A percentile compares a stretch with the other conserved stretches of the same genome.
These are phyloP conservation scores for Vitis rupestris DNA, from an alignment of 164 flowering plant species.

Conservation along the genomic window DNA sequence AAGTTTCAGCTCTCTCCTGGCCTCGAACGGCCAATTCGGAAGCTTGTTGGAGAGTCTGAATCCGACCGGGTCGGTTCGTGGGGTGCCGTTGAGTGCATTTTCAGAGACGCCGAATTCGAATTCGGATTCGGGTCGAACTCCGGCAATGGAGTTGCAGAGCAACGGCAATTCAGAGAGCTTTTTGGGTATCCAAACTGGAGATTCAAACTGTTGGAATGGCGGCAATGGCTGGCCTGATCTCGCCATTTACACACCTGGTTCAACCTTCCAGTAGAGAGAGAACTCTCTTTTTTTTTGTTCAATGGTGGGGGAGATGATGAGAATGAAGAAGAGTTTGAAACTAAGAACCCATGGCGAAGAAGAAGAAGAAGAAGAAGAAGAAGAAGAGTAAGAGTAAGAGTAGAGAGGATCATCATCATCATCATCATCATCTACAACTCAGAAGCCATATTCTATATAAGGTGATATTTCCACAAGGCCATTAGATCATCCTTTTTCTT, in stretches of 20 bases:
- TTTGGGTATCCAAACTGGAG: conserved; percentile 31
- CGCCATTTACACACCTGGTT: conserved; percentile 70
- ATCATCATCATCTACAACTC: neutral
- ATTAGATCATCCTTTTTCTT: neutral
- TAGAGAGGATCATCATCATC: no score
- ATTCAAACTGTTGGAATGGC: conserved; percentile 38
- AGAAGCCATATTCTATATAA: no score
- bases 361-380: neutral
- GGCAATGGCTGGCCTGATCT: conserved; percentile 78
- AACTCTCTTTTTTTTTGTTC: neutral
- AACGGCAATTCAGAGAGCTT: conserved; percentile 30
- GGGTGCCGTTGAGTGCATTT: conserved; percentile 21
- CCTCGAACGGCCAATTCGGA: conserved; percentile 27
- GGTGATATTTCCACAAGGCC: neutral
- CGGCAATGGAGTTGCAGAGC: conserved; percentile 27
- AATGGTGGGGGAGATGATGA: neutral
- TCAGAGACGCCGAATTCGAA: conserved; percentile 21
- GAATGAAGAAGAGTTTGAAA: conserved; percentile 2
- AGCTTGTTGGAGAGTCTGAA: conserved; percentile 37
- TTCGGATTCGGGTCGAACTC: conserved; percentile 17
- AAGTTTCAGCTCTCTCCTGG: conserved; percentile 40
- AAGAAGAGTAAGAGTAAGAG: neutral
- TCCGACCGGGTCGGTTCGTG: conserved; percentile 18
- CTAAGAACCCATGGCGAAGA: neutral
- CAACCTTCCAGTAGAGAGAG: conserved; percentile 32